Base-by-base conservation (phyloP, 225 moss, liverwort and hornwort genomes). In the Takakia lepidozioides region DNA sequence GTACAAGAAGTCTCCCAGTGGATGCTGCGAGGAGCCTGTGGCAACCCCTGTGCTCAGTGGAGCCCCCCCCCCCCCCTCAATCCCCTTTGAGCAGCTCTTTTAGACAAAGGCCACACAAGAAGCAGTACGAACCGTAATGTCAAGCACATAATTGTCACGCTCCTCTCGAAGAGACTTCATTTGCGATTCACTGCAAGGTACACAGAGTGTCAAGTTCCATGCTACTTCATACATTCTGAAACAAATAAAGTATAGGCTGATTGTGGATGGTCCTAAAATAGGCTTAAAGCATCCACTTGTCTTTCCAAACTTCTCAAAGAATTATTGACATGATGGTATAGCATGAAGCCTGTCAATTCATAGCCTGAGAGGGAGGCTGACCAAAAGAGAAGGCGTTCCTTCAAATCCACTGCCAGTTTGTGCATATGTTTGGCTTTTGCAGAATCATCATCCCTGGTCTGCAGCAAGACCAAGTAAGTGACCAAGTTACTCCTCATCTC, bases 371-470 rank as follows among this genome's bases (percentile, higher is more conserved):
- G 0, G 15, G 45, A 20, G 29, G 29, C 21, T 27, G 36, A 69
- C 69, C 74, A 48, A 8, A 43, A 17, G 4, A 49, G 10, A 10
- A 74, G 48, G 23, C 36, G 47, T 8, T 65, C 52, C 52, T 65
- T 69, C 19, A 74, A 27, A 30, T 69, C 60, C 51, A 65, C 2
- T 3, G 56, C 64, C 52, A 69, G 52, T 43, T 56, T 74, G 48
- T 69, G 65, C 34, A 65, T 60, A 48, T 57, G 60, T 6, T 57
- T 36, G 25, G n/a, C 60, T 48, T 68, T 29, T 0, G 4, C 34
- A 3, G 65, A 53, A 2, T 8, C 59, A 37, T 65, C 57, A 45
- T 69, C 47, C 29, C 48, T 2, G 0, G 38, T 56, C 60, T 65
- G 18, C 1, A 47, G 26, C 26, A 25, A 47, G 3, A 23, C 14